Percentiles rank a stretch among this genome's conserved stretches.
These are phyloP conservation scores for Coniochaeta ligniaria DNA, from an alignment of 2,329 filamentous ascomycete species.

Conservation along the genomic window DNA sequence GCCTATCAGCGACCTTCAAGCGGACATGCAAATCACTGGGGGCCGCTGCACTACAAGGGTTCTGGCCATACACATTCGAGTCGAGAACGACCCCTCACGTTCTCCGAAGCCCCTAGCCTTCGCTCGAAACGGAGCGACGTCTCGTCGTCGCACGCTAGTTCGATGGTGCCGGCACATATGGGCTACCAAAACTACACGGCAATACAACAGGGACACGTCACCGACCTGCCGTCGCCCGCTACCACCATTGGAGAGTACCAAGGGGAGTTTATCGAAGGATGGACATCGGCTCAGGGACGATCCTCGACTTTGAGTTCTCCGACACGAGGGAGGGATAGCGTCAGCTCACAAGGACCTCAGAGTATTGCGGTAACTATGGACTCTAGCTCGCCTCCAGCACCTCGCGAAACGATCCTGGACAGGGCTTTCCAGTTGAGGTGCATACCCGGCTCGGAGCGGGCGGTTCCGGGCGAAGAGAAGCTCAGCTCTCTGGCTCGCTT, in stretches of 20 bases:
- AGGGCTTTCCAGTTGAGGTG: constrained; percentile 56
- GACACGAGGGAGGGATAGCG: constrained; percentile 44
- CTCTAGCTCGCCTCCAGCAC: constrained; percentile 43
- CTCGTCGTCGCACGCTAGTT: constrained; percentile 46
- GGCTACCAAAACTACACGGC: constrained; percentile 40
- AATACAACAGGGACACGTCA: constrained; percentile 30
- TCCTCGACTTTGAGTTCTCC: constrained; percentile 53
- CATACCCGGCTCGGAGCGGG: constrained; percentile 52
- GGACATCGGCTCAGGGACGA: constrained; percentile 52
- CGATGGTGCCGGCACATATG: constrained; percentile 32
- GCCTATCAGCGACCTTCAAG: constrained; percentile 36
- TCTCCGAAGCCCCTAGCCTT: constrained; percentile 53
- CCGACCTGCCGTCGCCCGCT: constrained; percentile 50
- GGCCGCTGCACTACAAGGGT: constrained; percentile 37
- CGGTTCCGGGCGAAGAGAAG: constrained; percentile 52
- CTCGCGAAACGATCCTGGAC: constrained; percentile 60
- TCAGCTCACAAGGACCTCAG: constrained; percentile 39
- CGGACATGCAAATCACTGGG: constrained; percentile 28
- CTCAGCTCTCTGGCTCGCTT: constrained; percentile 58
- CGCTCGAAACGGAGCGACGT: constrained; percentile 57
- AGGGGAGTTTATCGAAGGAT: constrained; percentile 52
- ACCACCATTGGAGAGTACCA: constrained; percentile 44
- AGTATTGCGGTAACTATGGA: constrained; percentile 23
- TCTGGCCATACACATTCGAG: constrained; percentile 41
- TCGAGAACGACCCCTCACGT: constrained; percentile 42